Evolutionary conservation across 2,329 filamentous ascomycete species (phyloP).

Genomic region (Hortaea werneckii): DNA sequence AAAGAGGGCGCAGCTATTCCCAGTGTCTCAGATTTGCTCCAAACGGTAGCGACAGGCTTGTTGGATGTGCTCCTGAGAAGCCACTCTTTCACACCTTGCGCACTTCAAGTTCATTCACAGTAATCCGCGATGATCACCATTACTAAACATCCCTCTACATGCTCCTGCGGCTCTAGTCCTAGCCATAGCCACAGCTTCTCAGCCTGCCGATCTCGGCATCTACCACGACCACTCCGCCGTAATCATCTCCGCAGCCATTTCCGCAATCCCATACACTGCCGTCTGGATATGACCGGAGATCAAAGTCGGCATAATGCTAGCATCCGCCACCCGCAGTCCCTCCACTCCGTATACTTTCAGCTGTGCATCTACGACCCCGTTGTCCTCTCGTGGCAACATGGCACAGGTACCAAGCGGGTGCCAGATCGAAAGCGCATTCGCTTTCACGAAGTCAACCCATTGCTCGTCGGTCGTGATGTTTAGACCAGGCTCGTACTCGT

Average conservation of each 20-base stretch:
- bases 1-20: constrained; percentile 37
- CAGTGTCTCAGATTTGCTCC: constrained; percentile 39
- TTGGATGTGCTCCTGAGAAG: constrained; percentile 28
- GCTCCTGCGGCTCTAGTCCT: not conserved
- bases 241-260: constrained; percentile 19
- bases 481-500: constrained; percentile 13
- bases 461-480: constrained; percentile 9
- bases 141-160: not conserved
- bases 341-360: constrained; percentile 15
- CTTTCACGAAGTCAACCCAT: constrained; percentile 14
- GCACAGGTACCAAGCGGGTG: constrained; percentile 27
- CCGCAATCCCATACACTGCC: constrained; percentile 15
- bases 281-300: constrained; percentile 13
- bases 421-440: constrained; percentile 18
- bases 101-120: constrained; percentile 21
- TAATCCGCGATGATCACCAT: not conserved
- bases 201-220: too few species aligned
- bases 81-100: too few species aligned
- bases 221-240: not conserved
- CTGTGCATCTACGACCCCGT: constrained; percentile 14
- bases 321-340: constrained; percentile 18
- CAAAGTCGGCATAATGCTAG: constrained; percentile 13
- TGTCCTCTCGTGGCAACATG: constrained; percentile 11
- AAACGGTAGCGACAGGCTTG: constrained; percentile 29
- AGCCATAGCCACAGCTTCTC: not conserved